Conservation (phyloP, 106 monocot genomes). For the Acorus gramineus region DNA sequence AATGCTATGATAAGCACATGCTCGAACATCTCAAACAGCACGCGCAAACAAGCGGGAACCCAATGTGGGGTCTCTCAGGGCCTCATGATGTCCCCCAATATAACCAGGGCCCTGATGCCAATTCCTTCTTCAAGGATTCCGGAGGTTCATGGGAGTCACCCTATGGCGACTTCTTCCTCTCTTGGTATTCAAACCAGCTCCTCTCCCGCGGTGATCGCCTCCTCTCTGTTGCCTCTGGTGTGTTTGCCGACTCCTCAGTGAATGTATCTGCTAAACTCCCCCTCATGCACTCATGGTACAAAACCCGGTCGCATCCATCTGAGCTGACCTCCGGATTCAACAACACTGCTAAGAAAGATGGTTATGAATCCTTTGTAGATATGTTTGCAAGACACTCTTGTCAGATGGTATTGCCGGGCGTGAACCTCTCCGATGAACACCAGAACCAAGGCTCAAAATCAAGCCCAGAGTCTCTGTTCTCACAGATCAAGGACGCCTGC, state of each 20-base stretch:
- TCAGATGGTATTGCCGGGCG: slow-evolving; percentile 29
- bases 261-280: slow-evolving; percentile 47
- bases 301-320: slow-evolving; percentile 31
- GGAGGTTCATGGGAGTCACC: slow-evolving; percentile 55
- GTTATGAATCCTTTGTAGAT: slow-evolving; percentile 42
- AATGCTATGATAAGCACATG: slow-evolving; percentile 69
- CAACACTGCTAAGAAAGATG: slow-evolving; percentile 31
- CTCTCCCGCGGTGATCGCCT: slow-evolving; percentile 42
- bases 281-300: slow-evolving; percentile 42
- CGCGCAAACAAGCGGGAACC: slow-evolving; percentile 31
- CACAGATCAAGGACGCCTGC: slow-evolving; percentile 37
- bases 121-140: slow-evolving; percentile 43
- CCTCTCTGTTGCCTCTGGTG: slow-evolving; percentile 28
- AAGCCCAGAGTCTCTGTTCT: slow-evolving; percentile 36
- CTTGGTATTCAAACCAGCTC: slow-evolving; percentile 52
- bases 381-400: slow-evolving; percentile 33
- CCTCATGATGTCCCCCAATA: slow-evolving; percentile 59
- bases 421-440: slow-evolving; percentile 28
- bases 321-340: slow-evolving; percentile 54
- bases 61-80: slow-evolving; percentile 47
- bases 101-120: slow-evolving; percentile 24
- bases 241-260: slow-evolving; percentile 25
- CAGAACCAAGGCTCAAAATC: slow-evolving; percentile 14
- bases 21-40: slow-evolving; percentile 33
- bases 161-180: slow-evolving; percentile 72